phyloP scores from a whole-genome alignment of 768 basidiomycete genomes.

The Amanita pseudoporphyria region DNA sequence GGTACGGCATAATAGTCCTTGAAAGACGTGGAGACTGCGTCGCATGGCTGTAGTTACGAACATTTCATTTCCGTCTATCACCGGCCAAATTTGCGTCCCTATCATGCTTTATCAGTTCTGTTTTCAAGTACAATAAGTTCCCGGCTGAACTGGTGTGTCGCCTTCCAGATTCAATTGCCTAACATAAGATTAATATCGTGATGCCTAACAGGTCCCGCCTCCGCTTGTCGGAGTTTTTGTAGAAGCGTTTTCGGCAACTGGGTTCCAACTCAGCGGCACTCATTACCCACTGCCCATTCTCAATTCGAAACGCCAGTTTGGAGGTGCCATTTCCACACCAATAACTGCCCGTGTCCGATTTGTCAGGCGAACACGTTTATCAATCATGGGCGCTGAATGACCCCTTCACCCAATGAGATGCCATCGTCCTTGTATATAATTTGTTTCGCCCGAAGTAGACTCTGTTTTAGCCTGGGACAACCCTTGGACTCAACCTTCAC shows the following conservation, averaged over 20 bases:
- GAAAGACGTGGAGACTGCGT: neutral
- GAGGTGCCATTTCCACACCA: too few species aligned
- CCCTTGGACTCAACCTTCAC: too few species aligned
- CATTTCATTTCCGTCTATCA: neutral
- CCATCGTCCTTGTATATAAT: too few species aligned
- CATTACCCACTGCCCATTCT: too few species aligned
- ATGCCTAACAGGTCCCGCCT: neutral
- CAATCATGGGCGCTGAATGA: too few species aligned
- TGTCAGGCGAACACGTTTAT: too few species aligned
- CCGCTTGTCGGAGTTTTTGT: neutral
- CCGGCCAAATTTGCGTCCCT: neutral
- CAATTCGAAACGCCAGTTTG: too few species aligned
- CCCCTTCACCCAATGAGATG: too few species aligned
- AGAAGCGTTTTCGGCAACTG: neutral
- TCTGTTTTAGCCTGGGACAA: too few species aligned
- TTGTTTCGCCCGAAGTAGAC: too few species aligned
- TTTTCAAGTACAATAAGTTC: neutral
- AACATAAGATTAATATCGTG: too few species aligned
- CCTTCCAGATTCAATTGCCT: neutral
- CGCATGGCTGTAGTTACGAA: conserved; percentile 1
- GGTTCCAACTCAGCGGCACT: neutral
- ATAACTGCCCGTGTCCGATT: too few species aligned
- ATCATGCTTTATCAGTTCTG: neutral
- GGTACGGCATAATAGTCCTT: neutral
- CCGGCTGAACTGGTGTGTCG: neutral